phyloP scores from a whole-genome alignment of 2,329 filamentous ascomycete genomes.

The Pseudopyricularia cyperi region DNA sequence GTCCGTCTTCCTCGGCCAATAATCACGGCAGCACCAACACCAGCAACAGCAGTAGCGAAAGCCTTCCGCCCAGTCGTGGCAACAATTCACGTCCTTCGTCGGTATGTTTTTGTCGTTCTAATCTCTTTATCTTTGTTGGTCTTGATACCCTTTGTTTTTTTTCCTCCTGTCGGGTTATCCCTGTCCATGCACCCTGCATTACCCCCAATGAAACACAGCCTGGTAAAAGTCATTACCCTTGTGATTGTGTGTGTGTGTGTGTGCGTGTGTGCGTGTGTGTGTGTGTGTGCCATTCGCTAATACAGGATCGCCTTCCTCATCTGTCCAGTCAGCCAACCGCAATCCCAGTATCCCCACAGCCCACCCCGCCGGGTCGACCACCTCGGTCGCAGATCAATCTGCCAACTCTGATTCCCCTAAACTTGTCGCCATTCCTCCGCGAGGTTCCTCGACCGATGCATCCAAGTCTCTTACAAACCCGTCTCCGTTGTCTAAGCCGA shows the following conservation, averaged over 20 bases:
- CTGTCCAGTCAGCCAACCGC: conserved; percentile 45
- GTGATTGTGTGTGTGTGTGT: too few species aligned
- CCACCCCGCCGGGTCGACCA: conserved; percentile 34
- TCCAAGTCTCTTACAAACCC: conserved; percentile 52
- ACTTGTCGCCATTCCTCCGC: conserved; percentile 44
- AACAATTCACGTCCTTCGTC: conserved; percentile 49
- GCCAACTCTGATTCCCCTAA: conserved; percentile 39
- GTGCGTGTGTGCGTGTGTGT: too few species aligned
- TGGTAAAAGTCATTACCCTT: not conserved
- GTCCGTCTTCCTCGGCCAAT: conserved; percentile 19
- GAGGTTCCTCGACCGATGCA: conserved; percentile 52
- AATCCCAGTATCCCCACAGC: conserved; percentile 36
- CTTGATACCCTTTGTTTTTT: not conserved
- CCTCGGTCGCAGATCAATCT: conserved; percentile 28
- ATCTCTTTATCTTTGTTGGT: not conserved
- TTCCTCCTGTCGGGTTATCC: not conserved
- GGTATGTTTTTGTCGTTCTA: conserved; percentile 34
- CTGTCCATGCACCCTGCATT: conserved; percentile 17
- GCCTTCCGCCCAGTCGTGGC: conserved; percentile 44
- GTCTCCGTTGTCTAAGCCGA: conserved; percentile 62
- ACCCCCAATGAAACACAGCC: conserved; percentile 27
- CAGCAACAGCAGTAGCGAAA: conserved; percentile 51
- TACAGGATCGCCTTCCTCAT: conserved; percentile 17
- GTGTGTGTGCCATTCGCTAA: conserved; percentile 29
- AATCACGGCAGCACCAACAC: conserved; percentile 16